Base-by-base conservation (phyloP, 768 basidiomycete species). In the Boletus patriciae region DNA sequence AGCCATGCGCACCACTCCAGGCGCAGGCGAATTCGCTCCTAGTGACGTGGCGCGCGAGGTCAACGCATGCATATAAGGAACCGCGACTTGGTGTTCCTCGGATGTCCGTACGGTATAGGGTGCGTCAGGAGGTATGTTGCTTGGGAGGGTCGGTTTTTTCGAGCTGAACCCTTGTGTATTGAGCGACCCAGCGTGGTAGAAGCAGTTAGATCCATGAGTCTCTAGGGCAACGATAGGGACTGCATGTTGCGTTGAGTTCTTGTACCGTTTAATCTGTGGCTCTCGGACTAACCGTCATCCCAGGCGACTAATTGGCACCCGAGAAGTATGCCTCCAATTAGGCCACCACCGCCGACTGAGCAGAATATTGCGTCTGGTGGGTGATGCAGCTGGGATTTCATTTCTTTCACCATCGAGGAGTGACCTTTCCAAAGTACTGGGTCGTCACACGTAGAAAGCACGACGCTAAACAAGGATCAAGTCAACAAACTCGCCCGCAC, bases 291-390 rank as follows among this genome's bases (percentile, higher is more conserved):
- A 89, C 90, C 85, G 43, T 85, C 79, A 38, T 86, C 83, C 90
- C 90, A 92, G 19, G 80, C 82, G 3, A 81, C 78, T 3, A 65
- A 66, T 49, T 77, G 76, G 62, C 87, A 90, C n/a, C 90, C 90
- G 6, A 77, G 70, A 33, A 90, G 82, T 45, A 90, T 72, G 0
- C 90, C 90, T 11, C 84, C 87, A 4, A 88, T 70, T 0, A 92
- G 72, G 1, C 90, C 88, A 0, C 79, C 89, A 0, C 90, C 90
- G 37, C 90, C 90, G 13, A 91, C 87, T 50, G 84, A 85, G 65
- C 90, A 91, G 57, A 91, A 83, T 42, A 92, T 84, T 1, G 87
- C 88, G 55, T 85, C 82, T 7, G 90, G 88, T 61, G 79, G 80
- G 38, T 61, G 58, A 1, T 70, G 70, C 6, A 90, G 73, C 59